A percentile compares a stretch with the other conserved stretches of the same genome.
phyloP scores from a whole-genome alignment of 768 basidiomycete species.

The Amanita rimosa region DNA sequence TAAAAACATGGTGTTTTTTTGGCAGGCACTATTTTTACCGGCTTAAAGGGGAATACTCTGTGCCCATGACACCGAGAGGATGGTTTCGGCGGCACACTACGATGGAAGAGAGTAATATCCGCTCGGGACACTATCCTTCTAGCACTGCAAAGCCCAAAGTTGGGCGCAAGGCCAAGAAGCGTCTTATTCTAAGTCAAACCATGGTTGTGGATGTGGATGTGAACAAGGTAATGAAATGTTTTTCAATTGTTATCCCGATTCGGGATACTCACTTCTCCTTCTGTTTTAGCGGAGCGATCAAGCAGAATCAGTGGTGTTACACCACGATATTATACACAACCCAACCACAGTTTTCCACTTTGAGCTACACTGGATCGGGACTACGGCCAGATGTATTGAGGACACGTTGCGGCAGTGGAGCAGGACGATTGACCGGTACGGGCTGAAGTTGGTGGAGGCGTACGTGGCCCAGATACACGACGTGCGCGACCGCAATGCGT shows the following conservation, averaged over 20 bases:
- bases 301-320: constrained; percentile 79
- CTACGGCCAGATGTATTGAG: constrained; percentile 85
- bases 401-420: constrained; percentile 78
- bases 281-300: constrained; percentile 63
- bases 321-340: constrained; percentile 94
- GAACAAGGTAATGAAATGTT: constrained; percentile 32
- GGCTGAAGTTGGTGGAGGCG: constrained; percentile 86
- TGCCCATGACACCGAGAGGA: constrained; percentile 55
- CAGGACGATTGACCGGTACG: constrained; percentile 77
- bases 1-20: not conserved
- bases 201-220: constrained; percentile 85
- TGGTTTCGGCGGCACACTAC: constrained; percentile 60
- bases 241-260: not conserved
- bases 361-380: constrained; percentile 94
- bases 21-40: constrained; percentile 82
- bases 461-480: constrained; percentile 89
- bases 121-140: constrained; percentile 23
- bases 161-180: constrained; percentile 39
- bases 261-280: not conserved
- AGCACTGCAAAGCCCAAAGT: constrained; percentile 22
- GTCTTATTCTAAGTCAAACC: constrained; percentile 74
- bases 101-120: constrained; percentile 24
- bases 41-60: constrained; percentile 64
- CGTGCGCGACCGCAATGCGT: constrained; percentile 75
- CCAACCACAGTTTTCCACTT: constrained; percentile 93